Evolutionary conservation across 192 early-diverging fungal species (phyloP).

Genomic region (Backusella morwellensis): DNA sequence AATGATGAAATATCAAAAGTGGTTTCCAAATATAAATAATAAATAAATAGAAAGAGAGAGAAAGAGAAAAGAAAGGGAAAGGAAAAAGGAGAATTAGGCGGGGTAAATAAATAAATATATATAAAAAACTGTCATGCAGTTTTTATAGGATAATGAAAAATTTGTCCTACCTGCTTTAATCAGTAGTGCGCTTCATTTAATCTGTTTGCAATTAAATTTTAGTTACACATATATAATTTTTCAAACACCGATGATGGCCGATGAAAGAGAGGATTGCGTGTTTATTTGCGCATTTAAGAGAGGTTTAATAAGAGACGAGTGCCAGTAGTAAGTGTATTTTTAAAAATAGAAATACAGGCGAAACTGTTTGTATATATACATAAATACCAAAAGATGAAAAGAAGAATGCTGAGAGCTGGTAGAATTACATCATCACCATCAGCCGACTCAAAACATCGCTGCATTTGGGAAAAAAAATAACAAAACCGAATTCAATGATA

Average conservation of each 20-base stretch:
- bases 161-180: neutral
- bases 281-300: neutral
- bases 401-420: neutral
- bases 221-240: neutral
- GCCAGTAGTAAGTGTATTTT: neutral
- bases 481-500: neutral
- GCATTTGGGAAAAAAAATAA: neutral
- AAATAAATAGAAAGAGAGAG: neutral
- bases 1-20: neutral
- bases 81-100: neutral
- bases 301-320: neutral
- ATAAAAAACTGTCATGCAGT: constrained; percentile 1
- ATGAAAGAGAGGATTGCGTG: neutral
- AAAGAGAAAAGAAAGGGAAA: neutral
- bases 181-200: neutral
- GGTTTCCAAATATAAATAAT: neutral
- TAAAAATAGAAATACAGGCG: neutral
- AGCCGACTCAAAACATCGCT: neutral
- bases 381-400: neutral
- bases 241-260: neutral
- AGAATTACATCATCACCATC: neutral
- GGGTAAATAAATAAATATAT: neutral
- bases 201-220: neutral
- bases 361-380: neutral
- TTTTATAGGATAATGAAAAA: constrained; percentile 8